A percentile compares a stretch with the other conserved stretches of the same genome.
phyloP scores from a whole-genome alignment of 2,329 filamentous ascomycete genomes.

The Colletotrichum musae region DNA sequence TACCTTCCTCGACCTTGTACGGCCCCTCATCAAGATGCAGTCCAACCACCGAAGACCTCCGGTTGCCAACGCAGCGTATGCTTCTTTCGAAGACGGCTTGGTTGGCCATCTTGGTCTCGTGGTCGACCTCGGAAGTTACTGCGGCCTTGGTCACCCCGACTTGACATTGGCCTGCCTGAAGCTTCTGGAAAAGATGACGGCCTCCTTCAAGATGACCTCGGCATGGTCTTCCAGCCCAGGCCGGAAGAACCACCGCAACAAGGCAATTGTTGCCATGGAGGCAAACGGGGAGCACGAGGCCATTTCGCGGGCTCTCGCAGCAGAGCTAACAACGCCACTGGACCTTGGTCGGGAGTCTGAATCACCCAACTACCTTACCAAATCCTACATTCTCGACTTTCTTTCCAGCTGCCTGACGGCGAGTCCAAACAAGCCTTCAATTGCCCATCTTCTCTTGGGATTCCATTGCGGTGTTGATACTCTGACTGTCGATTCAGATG shows the following conservation, averaged over 20 bases:
- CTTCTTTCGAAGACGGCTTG: conserved; percentile 94
- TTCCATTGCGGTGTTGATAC: conserved; percentile 83
- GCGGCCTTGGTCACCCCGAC: conserved; percentile 85
- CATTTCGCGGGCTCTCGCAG: conserved; percentile 81
- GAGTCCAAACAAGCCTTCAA: conserved; percentile 82
- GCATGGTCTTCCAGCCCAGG: conserved; percentile 64
- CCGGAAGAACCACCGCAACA: conserved; percentile 74
- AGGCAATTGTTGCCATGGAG: conserved; percentile 90
- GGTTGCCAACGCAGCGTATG: conserved; percentile 81
- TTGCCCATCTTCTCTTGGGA: conserved; percentile 92
- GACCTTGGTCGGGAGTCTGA: conserved; percentile 81
- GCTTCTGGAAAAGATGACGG: conserved; percentile 87
- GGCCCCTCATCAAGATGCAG: conserved; percentile 81
- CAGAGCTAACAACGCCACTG: conserved; percentile 76
- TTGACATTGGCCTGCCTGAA: conserved; percentile 86
- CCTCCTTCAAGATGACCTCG: conserved; percentile 84
- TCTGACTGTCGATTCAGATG: conserved; percentile 76
- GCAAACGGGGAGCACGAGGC: conserved; percentile 83
- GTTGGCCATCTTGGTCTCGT: conserved; percentile 85
- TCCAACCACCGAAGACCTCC: conserved; percentile 70
- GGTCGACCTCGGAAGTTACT: conserved; percentile 87
- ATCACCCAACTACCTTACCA: conserved; percentile 83
- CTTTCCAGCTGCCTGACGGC: conserved; percentile 84
- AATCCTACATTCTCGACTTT: conserved; percentile 88
- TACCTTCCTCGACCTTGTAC: conserved; percentile 91